Conservation (phyloP, 108 stramenopile species). For the Nannochloropsis granulata region DNA sequence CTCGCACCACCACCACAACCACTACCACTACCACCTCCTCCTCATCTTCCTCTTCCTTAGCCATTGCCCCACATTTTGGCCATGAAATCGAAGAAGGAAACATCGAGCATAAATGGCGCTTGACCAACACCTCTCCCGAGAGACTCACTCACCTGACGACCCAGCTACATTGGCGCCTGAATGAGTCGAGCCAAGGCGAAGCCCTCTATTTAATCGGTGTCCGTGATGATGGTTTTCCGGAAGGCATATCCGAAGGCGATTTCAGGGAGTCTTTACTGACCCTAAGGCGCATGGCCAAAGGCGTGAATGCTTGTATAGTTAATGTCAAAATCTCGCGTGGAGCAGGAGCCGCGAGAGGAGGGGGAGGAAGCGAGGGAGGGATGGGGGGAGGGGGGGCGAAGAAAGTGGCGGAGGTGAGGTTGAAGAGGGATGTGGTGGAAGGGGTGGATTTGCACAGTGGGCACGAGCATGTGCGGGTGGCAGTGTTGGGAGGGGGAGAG, state of each 20-base stretch:
- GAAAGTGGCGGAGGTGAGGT: constrained; percentile 10
- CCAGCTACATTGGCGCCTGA: constrained; percentile 46
- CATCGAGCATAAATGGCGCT: constrained; percentile 44
- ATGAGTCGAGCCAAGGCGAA: constrained; percentile 29
- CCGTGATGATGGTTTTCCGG: constrained; percentile 29
- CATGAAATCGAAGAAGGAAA: constrained; percentile 43
- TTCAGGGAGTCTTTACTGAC: constrained; percentile 31
- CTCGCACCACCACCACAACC: background rate
- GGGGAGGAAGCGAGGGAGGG: background rate
- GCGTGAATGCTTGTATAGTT: constrained; percentile 7
- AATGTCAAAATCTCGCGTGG: background rate
- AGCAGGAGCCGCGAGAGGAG: background rate
- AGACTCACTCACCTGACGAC: constrained; percentile 35
- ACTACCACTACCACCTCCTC: background rate
- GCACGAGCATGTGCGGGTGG: constrained; percentile 18
- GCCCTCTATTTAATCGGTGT: constrained; percentile 41
- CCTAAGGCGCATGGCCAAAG: constrained; percentile 28
- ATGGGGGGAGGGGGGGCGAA: background rate
- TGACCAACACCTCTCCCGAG: constrained; percentile 5
- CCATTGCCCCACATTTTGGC: background rate
- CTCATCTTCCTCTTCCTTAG: background rate
- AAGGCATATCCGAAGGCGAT: constrained; percentile 31
- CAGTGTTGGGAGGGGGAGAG: constrained; percentile 30
- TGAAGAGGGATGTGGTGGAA: background rate
- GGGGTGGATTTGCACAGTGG: constrained; percentile 5